Evolutionary conservation across 1,284 basidiomycete genomes (phyloP).

Genomic region (Pyrrhoderma lamaoense): DNA sequence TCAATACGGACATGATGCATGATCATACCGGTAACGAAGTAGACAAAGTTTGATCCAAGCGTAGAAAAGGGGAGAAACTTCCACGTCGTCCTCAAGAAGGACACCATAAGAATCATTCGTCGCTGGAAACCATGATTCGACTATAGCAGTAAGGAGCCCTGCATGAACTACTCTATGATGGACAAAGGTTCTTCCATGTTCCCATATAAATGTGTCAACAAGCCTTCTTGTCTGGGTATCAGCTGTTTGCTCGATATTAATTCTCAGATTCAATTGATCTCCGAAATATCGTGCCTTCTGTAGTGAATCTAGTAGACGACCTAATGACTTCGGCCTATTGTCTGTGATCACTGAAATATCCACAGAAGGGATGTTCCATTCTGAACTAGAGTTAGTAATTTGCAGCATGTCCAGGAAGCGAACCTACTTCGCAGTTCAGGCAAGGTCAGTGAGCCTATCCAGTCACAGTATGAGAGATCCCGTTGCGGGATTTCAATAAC

Average conservation of each 20-base stretch:
- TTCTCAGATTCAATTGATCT: constrained; percentile 50
- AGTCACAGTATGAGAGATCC: constrained; percentile 50
- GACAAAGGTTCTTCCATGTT: constrained; percentile 47
- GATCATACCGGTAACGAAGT: constrained; percentile 59
- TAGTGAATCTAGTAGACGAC: constrained; percentile 58
- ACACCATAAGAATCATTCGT: constrained; percentile 69
- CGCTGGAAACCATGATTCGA: constrained; percentile 80
- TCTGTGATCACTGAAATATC: constrained; percentile 72
- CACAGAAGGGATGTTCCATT: constrained; percentile 63
- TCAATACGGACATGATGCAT: background rate
- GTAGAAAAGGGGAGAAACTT: constrained; percentile 75
- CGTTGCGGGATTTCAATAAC: constrained; percentile 43
- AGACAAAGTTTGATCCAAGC: constrained; percentile 75
- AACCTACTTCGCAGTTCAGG: constrained; percentile 49
- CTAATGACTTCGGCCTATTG: constrained; percentile 63
- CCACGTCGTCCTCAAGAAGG: constrained; percentile 77
- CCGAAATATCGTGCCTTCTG: constrained; percentile 58
- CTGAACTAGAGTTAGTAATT: constrained; percentile 31
- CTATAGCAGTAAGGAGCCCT: constrained; percentile 71
- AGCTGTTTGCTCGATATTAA: constrained; percentile 71
- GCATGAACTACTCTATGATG: constrained; percentile 69
- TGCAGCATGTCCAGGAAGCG: background rate
- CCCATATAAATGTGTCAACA: constrained; percentile 49
- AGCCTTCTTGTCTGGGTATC: constrained; percentile 52
- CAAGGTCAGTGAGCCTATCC: constrained; percentile 55